phyloP scores from a whole-genome alignment of 1,139 yeast genomes.

The Schwanniomyces etchellsii region DNA sequence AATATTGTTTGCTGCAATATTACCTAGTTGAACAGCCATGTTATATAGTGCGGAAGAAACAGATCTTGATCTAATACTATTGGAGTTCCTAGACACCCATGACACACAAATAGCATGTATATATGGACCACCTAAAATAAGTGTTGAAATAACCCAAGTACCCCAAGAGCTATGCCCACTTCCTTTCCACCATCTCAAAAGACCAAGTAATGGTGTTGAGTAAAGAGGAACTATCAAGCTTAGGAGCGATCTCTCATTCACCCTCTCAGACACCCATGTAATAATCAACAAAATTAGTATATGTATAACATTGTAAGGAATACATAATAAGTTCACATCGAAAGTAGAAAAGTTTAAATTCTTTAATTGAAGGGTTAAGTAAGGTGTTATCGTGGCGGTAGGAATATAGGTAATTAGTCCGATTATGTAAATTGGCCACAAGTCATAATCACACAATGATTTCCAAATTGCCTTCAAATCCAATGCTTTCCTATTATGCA shows the following conservation, averaged over 20 bases:
- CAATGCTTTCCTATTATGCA: conserved; percentile 60
- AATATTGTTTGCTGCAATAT: conserved; percentile 44
- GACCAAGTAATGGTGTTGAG: conserved; percentile 31
- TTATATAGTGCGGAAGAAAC: conserved; percentile 56
- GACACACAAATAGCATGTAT: conserved; percentile 34
- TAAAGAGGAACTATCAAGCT: conserved; percentile 32
- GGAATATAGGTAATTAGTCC: conserved; percentile 45
- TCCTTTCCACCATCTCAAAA: conserved; percentile 48
- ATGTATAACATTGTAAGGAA: conserved; percentile 40
- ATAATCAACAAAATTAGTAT: conserved; percentile 32
- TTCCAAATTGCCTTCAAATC: conserved; percentile 30
- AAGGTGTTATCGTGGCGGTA: conserved; percentile 35
- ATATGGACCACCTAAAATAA: conserved; percentile 46
- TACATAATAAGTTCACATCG: conserved; percentile 48
- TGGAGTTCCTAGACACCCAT: conserved; percentile 54
- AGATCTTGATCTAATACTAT: conserved; percentile 51
- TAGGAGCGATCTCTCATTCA: conserved; percentile 29
- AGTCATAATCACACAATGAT: conserved; percentile 47
- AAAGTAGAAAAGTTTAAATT: conserved; percentile 53
- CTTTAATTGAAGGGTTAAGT: conserved; percentile 47
- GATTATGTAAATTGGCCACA: conserved; percentile 54
- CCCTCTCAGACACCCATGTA: conserved; percentile 36
- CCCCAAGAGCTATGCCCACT: conserved; percentile 44
- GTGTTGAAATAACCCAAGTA: conserved; percentile 43
- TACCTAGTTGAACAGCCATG: conserved; percentile 50